A percentile compares a stretch with the other conserved stretches of the same genome.
phyloP scores from a whole-genome alignment of 2,329 filamentous ascomycete species.

The Pseudocercospora musae region DNA sequence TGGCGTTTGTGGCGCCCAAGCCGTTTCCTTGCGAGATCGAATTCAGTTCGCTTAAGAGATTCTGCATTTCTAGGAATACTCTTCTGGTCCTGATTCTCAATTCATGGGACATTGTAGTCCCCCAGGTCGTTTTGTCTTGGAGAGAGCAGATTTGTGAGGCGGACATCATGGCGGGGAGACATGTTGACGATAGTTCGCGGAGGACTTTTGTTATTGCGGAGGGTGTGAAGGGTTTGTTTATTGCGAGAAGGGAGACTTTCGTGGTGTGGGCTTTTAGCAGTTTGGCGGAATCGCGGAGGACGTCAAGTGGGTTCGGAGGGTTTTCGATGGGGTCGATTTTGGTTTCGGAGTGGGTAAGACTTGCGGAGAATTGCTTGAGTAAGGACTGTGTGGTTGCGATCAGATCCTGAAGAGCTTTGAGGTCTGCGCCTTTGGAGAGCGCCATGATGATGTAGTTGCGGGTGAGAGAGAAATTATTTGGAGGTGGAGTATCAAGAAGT shows the following conservation, averaged over 20 bases:
- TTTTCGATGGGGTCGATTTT: slow-evolving; percentile 26
- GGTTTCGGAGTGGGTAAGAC: slow-evolving; percentile 26
- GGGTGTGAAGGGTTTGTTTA: slow-evolving; percentile 82
- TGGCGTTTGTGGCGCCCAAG: slow-evolving; percentile 31
- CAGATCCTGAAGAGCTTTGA: slow-evolving; percentile 29
- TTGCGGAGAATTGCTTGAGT: slow-evolving; percentile 32
- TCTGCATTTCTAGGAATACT: slow-evolving; percentile 60
- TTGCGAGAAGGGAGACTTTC: slow-evolving; percentile 80
- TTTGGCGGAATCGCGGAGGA: slow-evolving; percentile 68
- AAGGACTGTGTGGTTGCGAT: slow-evolving; percentile 32
- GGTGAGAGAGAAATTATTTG: background rate
- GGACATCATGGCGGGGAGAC: slow-evolving; percentile 71
- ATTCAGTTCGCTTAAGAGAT: slow-evolving; percentile 60
- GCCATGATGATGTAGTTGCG: slow-evolving; percentile 24
- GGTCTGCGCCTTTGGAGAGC: slow-evolving; percentile 24
- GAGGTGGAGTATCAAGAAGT: background rate
- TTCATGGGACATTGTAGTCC: slow-evolving; percentile 61
- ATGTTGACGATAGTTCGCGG: slow-evolving; percentile 65
- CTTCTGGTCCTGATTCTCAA: slow-evolving; percentile 58
- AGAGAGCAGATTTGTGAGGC: slow-evolving; percentile 62
- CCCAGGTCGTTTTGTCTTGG: slow-evolving; percentile 54
- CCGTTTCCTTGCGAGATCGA: slow-evolving; percentile 47
- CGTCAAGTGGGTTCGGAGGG: slow-evolving; percentile 56
- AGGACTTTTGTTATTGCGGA: slow-evolving; percentile 70
- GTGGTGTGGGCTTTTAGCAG: slow-evolving; percentile 80